Conservation (phyloP, 2,329 filamentous ascomycete species). For the Aulographum hederae region DNA sequence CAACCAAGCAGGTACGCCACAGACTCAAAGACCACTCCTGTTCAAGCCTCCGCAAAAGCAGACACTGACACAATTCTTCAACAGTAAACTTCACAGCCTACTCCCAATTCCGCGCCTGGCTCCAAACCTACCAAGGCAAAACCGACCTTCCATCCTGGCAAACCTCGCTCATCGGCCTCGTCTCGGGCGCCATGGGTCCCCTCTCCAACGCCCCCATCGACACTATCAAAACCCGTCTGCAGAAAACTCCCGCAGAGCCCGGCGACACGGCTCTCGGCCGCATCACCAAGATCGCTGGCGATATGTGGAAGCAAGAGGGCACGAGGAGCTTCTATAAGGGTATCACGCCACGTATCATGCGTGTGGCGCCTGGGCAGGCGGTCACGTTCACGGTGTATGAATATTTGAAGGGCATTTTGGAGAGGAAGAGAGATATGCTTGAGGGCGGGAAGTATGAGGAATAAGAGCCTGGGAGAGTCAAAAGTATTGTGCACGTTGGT, state of each 20-base stretch:
- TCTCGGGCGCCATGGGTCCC: slow-evolving; percentile 87
- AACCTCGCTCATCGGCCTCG: slow-evolving; percentile 76
- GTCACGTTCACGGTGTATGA: slow-evolving; percentile 47
- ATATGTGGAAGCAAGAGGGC: slow-evolving; percentile 64
- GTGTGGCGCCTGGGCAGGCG: slow-evolving; percentile 87
- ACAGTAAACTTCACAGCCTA: slow-evolving; percentile 93
- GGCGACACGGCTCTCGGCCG: slow-evolving; percentile 66
- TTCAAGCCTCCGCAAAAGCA: too few species aligned
- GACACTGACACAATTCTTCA: too few species aligned
- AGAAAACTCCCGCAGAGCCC: slow-evolving; percentile 68
- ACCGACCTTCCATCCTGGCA: slow-evolving; percentile 69
- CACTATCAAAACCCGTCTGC: slow-evolving; percentile 93
- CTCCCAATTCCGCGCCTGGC: slow-evolving; percentile 68
- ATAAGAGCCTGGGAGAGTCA: slow-evolving; percentile 12
- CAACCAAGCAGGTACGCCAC: slow-evolving; percentile 53
- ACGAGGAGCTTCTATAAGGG: slow-evolving; percentile 96
- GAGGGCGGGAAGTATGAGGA: slow-evolving; percentile 31
- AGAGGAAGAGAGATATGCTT: slow-evolving; percentile 27
- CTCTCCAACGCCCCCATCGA: slow-evolving; percentile 96
- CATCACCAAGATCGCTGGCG: slow-evolving; percentile 54
- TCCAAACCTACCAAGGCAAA: slow-evolving; percentile 56
- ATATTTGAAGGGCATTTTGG: slow-evolving; percentile 29
- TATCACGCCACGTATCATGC: slow-evolving; percentile 93
- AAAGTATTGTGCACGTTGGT: too few species aligned
- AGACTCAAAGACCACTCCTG: too few species aligned